A percentile compares a stretch with the other conserved stretches of the same genome.
Evolutionary conservation across 1,284 basidiomycete species (phyloP).

Genomic region (Ceratobasidium sp.): DNA sequence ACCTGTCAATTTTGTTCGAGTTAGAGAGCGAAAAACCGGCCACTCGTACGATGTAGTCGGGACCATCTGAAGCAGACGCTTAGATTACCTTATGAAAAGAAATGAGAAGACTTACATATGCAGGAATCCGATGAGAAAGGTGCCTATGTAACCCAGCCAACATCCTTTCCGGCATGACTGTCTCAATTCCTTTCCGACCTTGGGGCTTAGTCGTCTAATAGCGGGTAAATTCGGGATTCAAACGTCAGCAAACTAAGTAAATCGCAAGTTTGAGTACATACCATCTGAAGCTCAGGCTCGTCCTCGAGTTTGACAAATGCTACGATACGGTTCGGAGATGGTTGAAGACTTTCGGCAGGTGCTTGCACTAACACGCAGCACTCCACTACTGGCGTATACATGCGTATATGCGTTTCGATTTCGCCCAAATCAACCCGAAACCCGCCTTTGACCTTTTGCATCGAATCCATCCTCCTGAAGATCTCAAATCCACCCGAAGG

Average conservation of each 20-base stretch:
- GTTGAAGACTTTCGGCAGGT: background rate
- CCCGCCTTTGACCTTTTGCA: conserved; percentile 23
- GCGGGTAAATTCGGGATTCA: background rate
- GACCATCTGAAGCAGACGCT: conserved; percentile 9
- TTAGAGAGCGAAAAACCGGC: background rate
- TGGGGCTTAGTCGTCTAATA: background rate
- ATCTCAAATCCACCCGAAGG: conserved; percentile 16
- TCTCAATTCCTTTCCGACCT: background rate
- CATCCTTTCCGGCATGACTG: background rate
- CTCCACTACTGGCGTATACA: background rate
- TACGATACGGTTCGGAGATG: background rate
- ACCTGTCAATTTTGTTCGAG: conserved; percentile 1
- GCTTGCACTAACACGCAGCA: conserved; percentile 3
- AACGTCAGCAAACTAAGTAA: background rate
- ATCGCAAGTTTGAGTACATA: background rate
- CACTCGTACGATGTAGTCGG: conserved; percentile 4
- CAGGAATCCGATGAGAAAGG: conserved; percentile 1
- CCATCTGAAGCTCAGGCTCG: background rate
- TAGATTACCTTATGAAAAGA: too few relatives aligned
- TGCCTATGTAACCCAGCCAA: background rate
- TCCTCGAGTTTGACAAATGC: conserved; percentile 15
- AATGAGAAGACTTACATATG: background rate
- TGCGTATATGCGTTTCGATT: conserved; percentile 5
- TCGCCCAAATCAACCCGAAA: conserved; percentile 23
- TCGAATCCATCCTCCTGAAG: conserved; percentile 4